Evolutionary conservation across 192 early-diverging fungal species (phyloP).

Genomic region (Coemansia umbellata): DNA sequence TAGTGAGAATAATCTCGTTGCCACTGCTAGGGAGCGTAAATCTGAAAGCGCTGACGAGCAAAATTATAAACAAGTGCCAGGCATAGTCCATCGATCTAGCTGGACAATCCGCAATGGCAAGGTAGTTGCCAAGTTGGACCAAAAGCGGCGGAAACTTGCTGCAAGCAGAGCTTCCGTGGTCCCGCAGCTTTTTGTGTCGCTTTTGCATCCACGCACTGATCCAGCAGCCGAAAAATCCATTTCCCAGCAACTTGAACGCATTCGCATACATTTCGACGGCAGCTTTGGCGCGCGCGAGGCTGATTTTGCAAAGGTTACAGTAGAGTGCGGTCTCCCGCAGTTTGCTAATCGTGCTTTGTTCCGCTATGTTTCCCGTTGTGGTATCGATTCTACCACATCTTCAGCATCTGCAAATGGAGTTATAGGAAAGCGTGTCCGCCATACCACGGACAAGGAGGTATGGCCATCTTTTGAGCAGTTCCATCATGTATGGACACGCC

Average conservation of each 20-base stretch:
- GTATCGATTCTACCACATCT: conserved; percentile 1
- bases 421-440: conserved; percentile 39
- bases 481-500: conserved; percentile 36
- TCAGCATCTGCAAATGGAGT: conserved; percentile 12
- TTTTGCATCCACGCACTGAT: conserved; percentile 25
- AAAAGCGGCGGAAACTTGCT: conserved; percentile 12
- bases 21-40: no score
- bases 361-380: conserved; percentile 24
- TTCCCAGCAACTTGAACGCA: conserved; percentile 29
- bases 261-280: conserved; percentile 36
- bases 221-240: conserved; percentile 13
- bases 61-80: no score
- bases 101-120: neutral
- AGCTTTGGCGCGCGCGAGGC: conserved; percentile 48
- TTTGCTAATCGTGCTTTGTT: conserved; percentile 69
- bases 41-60: no score
- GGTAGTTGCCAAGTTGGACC: conserved; percentile 6
- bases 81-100: conserved; percentile 19
- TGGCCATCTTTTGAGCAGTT: conserved; percentile 24
- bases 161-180: conserved; percentile 5
- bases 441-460: conserved; percentile 32
- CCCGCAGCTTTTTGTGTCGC: conserved; percentile 37
- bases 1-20: no score
- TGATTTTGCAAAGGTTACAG: conserved; percentile 54
- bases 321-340: conserved; percentile 58